These are phyloP conservation scores for Gastrodia elata DNA, from an alignment of 106 monocot genomes.

Conservation along the genomic window DNA sequence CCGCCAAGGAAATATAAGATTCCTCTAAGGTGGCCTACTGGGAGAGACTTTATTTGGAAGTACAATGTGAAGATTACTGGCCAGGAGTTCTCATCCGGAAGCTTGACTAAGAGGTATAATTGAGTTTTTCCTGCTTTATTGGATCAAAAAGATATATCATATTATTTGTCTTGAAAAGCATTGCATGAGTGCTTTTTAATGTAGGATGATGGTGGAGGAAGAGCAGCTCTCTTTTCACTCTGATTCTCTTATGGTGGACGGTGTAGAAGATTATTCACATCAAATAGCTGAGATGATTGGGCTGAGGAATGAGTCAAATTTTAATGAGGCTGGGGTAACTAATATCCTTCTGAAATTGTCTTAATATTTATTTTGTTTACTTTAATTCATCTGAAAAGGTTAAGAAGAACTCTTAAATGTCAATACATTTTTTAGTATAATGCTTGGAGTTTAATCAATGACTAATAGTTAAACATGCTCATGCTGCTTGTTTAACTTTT, in stretches of 20 bases:
- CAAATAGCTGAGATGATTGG: conserved; percentile 94
- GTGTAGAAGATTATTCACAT: conserved; percentile 88
- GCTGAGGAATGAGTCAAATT: conserved; percentile 65
- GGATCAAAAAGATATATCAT: background rate
- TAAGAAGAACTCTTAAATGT: no score
- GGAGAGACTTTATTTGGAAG: conserved; percentile 92
- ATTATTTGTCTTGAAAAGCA: background rate
- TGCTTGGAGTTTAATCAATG: no score
- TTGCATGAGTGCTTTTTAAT: conserved; percentile 6
- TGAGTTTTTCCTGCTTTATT: background rate
- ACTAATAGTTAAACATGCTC: no score
- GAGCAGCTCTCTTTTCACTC: conserved; percentile 78
- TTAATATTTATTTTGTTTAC: background rate
- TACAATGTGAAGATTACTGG: conserved; percentile 86
- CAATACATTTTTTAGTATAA: no score
- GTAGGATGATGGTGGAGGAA: conserved; percentile 95
- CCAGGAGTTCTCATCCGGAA: conserved; percentile 86
- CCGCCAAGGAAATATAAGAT: conserved; percentile 65
- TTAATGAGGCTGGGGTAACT: conserved; percentile 81
- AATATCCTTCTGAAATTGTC: background rate
- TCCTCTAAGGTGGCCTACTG: conserved; percentile 77
- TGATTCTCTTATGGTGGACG: conserved; percentile 74
- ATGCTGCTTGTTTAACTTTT: no score
- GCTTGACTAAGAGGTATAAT: conserved; percentile 70
- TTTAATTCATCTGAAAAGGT: background rate